Evolutionary conservation across 306 rosid genomes (phyloP), one percentile per base, ranked within the genome.

Genomic region (Prunus kanzakura): DNA sequence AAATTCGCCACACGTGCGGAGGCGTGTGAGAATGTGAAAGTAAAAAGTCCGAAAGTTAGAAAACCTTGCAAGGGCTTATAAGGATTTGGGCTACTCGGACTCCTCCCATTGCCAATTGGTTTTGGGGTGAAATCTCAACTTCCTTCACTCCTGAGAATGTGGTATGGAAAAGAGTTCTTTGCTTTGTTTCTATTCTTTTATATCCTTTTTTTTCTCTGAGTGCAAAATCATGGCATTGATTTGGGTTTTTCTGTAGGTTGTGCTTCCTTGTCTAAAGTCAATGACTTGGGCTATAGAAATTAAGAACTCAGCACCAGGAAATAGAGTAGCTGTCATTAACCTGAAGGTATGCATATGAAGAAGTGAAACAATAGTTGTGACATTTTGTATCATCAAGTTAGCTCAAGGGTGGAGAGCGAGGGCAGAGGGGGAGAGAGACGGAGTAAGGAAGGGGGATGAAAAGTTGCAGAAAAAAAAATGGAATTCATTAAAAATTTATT

Each of bases 211-310:
- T 47, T 38, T 71, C 57, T 75, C 66, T 68, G 69, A 72, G 46
- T 72, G 71, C 47, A 71, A 57, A 41, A 10, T 71, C 69, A 8
- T 73, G 74, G 72, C 67, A 82, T 71, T 80, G 56, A 81, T 71
- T 63, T 78, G 75, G 67, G 52, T 68, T 84, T 81, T 63, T 71
- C 47, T 66, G 35, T 72, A 91, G 98, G 89, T 81, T 70, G 91
- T 88, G 84, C 98, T 93, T 77, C 98, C 97, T 50, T 89, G 91
- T 82, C 84, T 89, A 63, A 93, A 91, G 87, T 91, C 98, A 78
- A 93, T 93, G 98, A 93, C 97, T 57, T 93, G 23, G 23, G 23
- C 23, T 57, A 93, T 93, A 97, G 98, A 93, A 91, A 91, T 85
- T 81, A 93, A 91, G 85, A 91, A 84, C 83, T 89, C 93, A 71